phyloP scores from a whole-genome alignment of 495 filamentous ascomycete genomes.

The Podospora pseudoanserina region DNA sequence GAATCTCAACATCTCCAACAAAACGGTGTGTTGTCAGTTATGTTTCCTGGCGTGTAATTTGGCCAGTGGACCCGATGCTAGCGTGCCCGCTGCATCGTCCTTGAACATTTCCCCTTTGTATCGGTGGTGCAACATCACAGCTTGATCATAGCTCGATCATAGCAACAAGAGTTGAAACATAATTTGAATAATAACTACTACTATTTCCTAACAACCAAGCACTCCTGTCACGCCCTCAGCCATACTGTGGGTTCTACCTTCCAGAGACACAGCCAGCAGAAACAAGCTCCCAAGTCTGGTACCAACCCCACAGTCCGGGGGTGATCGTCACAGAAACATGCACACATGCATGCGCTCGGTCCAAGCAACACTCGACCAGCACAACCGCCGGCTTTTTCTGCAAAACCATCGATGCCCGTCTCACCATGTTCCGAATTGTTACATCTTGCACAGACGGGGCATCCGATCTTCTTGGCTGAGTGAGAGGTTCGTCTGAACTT shows the following conservation, averaged over 20 bases:
- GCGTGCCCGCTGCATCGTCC: not conserved
- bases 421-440: not conserved
- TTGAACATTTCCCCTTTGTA: not conserved
- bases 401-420: not conserved
- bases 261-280: not conserved
- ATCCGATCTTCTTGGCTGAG: not conserved
- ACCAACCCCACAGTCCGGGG: not conserved
- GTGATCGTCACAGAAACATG: not conserved
- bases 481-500: constrained; percentile 13
- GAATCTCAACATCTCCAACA: not conserved
- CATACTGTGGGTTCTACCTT: not conserved
- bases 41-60: not conserved
- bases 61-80: not conserved
- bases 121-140: not conserved
- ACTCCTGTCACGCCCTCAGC: not conserved
- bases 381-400: not conserved
- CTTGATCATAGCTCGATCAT: not conserved
- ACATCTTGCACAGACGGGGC: not conserved
- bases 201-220: too few relatives aligned
- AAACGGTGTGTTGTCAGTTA: not conserved
- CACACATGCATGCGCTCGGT: not conserved
- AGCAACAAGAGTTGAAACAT: not conserved
- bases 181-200: not conserved
- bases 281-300: not conserved
- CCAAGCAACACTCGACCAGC: not conserved